Evolutionary conservation across 495 filamentous ascomycete species (phyloP), one percentile per base, ranked within the genome.

Genomic region (Annulohypoxylon nitens): DNA sequence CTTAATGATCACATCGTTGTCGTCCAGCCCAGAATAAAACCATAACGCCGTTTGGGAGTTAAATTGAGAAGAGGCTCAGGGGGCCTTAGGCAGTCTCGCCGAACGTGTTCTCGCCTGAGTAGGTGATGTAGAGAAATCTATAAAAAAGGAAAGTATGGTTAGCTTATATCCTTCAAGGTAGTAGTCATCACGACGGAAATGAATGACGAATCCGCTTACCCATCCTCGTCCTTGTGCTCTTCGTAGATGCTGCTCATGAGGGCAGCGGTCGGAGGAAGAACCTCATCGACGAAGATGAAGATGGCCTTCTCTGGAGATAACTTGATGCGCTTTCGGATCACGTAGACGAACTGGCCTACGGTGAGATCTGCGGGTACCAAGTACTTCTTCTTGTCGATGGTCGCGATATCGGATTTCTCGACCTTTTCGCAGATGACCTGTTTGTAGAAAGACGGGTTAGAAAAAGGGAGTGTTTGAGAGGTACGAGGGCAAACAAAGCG

Each of bases 331-430:
- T 99, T 99, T 81, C 96, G 94, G 84, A 99, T 99, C 55, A 99
- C 96, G 82, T 99, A 99, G 85, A 99, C 96, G 81, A 99, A 99
- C 91, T 99, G 96, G 75, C 96, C 96, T 45, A 99, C 96, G 63
- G 97, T 99, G 74, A 99, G 90, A 80, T 99, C 96, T 67, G 96
- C 93, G 0, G 96, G 96, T 16, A 99, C 96, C 7, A 99, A 90
- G 79, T 99, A 99, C 86, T 99, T 99, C 90, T 99, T 99, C 91
- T 99, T 99, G 87, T 99, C 96, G 88, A 99, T 99, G 67, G 97
- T 99, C 45, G 96, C 96, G 77, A 99, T 99, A 80, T 99, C 96
- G 50, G 91, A 94, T 84, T 98, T 98, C 85, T 99, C 96, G 75
- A 98, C 96, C 83, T 99, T 99, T 83, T 98, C 96, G 87, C 96